Conservation (phyloP, 129 eudicot species). For the Lactuca saligna region DNA sequence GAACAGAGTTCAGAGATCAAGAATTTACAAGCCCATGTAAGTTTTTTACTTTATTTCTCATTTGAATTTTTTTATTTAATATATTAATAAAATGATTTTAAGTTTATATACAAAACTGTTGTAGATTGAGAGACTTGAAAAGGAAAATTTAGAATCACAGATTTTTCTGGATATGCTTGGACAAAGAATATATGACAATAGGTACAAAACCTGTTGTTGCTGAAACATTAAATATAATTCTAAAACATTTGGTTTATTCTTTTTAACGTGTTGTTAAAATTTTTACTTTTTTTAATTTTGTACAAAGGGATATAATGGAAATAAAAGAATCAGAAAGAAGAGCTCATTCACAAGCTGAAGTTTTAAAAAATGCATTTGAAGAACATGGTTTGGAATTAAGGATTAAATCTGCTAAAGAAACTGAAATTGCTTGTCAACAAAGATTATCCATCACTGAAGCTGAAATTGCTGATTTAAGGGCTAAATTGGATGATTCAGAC, state of each 20-base stretch:
- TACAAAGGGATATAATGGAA: slow-evolving; percentile 55
- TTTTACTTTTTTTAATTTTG: slow-evolving; percentile 10
- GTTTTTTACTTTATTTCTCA: slow-evolving; percentile 22
- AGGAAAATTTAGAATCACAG: slow-evolving; percentile 68
- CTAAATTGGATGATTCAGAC: slow-evolving; percentile 67
- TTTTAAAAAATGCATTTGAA: slow-evolving; percentile 58
- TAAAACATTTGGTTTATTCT: neutral
- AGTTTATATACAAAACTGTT: slow-evolving; percentile 8
- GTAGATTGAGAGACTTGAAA: slow-evolving; percentile 80
- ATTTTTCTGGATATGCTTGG: slow-evolving; percentile 79
- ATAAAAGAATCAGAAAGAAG: slow-evolving; percentile 82
- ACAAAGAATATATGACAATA: slow-evolving; percentile 71
- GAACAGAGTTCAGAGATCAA: slow-evolving; percentile 61
- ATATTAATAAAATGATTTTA: neutral
- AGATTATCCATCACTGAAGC: slow-evolving; percentile 82
- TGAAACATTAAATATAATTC: neutral
- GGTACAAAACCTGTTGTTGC: slow-evolving; percentile 31
- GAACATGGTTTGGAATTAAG: slow-evolving; percentile 88
- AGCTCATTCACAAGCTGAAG: slow-evolving; percentile 66
- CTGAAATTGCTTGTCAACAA: slow-evolving; percentile 86
- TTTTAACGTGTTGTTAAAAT: neutral
- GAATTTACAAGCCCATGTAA: slow-evolving; percentile 62
- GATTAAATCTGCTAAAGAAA: slow-evolving; percentile 94
- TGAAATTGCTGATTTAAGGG: slow-evolving; percentile 84
- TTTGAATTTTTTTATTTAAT: neutral